A percentile compares a stretch with the other conserved stretches of the same genome.
Conservation (phyloP, 2,329 filamentous ascomycete genomes). For the Ophiostoma angusticollis region DNA sequence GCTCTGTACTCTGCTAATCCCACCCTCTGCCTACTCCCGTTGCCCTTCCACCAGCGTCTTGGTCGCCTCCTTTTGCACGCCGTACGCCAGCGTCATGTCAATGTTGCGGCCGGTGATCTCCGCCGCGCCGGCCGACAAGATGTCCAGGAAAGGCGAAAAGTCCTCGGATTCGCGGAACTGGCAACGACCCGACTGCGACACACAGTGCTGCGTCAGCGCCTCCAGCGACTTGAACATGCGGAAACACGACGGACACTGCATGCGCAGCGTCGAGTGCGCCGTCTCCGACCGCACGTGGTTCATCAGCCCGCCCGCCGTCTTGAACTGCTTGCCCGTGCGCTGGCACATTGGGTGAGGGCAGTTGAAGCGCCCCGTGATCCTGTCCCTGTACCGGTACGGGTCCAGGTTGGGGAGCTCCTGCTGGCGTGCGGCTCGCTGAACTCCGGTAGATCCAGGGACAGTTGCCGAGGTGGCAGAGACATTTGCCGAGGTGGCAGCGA, state of each 20-base stretch:
- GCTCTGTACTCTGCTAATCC: too few relatives aligned
- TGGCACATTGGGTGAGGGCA: conserved; percentile 42
- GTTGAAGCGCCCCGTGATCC: conserved; percentile 30
- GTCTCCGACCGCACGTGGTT: conserved; percentile 30
- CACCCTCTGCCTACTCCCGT: too few relatives aligned
- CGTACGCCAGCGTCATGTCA: conserved; percentile 25
- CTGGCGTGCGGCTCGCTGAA: too few relatives aligned
- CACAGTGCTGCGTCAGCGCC: conserved; percentile 35
- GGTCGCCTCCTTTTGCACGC: conserved; percentile 14
- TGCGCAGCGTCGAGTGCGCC: conserved; percentile 24
- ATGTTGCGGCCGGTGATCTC: conserved; percentile 22
- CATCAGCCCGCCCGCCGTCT: conserved; percentile 20
- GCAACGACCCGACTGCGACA: conserved; percentile 30
- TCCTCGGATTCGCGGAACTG: conserved; percentile 28
- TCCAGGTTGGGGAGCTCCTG: conserved; percentile 25
- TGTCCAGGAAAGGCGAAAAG: conserved; percentile 26
- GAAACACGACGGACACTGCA: conserved; percentile 33
- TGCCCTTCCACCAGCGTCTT: conserved; percentile 5
- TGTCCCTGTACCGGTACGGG: conserved; percentile 31
- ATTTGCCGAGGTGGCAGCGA: too few relatives aligned
- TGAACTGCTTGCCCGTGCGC: conserved; percentile 26
- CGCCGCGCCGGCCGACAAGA: conserved; percentile 27
- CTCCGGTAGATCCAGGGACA: too few relatives aligned
- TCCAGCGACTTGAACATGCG: conserved; percentile 27
- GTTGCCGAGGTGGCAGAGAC: too few relatives aligned